Evolutionary conservation across 768 basidiomycete genomes (phyloP).

Genomic region (Erythrobasidium yunnanense): DNA sequence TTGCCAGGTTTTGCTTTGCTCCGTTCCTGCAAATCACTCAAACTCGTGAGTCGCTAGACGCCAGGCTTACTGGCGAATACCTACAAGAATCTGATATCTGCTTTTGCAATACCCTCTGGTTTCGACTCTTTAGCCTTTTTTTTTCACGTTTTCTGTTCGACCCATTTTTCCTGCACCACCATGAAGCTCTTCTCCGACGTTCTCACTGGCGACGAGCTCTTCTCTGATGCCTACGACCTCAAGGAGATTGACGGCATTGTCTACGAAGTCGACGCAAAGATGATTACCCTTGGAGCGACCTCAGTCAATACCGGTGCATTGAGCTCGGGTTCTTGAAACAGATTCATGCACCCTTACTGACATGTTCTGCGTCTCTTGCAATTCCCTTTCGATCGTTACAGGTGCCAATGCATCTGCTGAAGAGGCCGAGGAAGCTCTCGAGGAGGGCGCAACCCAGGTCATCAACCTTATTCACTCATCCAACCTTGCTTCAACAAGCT

Average conservation of each 20-base stretch:
- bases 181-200: slow-evolving; percentile 44
- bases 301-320: slow-evolving; percentile 73
- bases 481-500: slow-evolving; percentile 66
- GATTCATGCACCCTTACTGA: background rate
- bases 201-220: slow-evolving; percentile 45
- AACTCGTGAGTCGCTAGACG: too few species aligned
- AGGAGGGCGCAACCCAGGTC: slow-evolving; percentile 61
- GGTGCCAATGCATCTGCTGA: slow-evolving; percentile 59
- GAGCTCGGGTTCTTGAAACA: background rate
- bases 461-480: slow-evolving; percentile 87
- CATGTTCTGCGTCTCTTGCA: background rate
- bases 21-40: too few species aligned
- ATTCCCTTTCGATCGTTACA: slow-evolving; percentile 37
- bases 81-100: too few species aligned
- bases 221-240: slow-evolving; percentile 45
- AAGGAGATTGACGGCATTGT: slow-evolving; percentile 67
- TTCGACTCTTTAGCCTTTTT: too few species aligned
- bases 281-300: slow-evolving; percentile 46
- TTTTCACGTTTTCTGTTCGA: background rate
- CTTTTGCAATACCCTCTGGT: too few species aligned
- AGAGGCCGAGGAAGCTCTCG: slow-evolving; percentile 67
- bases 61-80: too few species aligned
- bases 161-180: slow-evolving; percentile 25
- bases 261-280: slow-evolving; percentile 47
- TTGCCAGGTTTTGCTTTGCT: too few species aligned